These are phyloP conservation scores for Chytridium lagenaria DNA, from an alignment of 371 early-diverging fungal species.

Conservation along the genomic window DNA sequence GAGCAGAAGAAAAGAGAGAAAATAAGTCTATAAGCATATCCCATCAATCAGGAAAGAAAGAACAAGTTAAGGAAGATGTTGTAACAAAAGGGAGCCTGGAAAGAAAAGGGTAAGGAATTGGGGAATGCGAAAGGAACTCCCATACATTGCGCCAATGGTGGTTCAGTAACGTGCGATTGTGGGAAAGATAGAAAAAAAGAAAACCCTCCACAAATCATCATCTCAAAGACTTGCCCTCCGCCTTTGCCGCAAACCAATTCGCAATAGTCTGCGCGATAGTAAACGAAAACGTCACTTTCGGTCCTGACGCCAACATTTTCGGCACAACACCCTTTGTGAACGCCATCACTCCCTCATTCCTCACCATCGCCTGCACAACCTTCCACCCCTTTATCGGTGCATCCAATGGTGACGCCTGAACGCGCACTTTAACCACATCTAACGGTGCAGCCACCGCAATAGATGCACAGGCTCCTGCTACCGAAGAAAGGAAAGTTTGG, in stretches of 20 bases:
- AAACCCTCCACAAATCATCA: too few relatives aligned
- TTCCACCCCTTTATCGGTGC: constrained; percentile 80
- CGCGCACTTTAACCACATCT: constrained; percentile 91
- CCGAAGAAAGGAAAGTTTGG: constrained; percentile 73
- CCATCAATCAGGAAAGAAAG: too few relatives aligned
- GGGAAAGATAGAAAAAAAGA: too few relatives aligned
- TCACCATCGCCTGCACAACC: constrained; percentile 79
- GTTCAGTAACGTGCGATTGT: too few relatives aligned
- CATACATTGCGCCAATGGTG: too few relatives aligned
- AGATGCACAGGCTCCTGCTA: constrained; percentile 89
- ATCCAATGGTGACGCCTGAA: constrained; percentile 90
- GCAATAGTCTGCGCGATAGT: constrained; percentile 82
- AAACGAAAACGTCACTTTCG: constrained; percentile 94
- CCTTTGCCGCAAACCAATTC: constrained; percentile 22
- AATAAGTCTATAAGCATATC: too few relatives aligned
- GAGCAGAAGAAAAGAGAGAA: too few relatives aligned
- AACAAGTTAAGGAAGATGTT: too few relatives aligned
- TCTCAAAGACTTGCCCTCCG: too few relatives aligned
- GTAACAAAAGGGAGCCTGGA: too few relatives aligned
- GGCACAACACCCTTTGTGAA: constrained; percentile 94
- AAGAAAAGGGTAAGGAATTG: too few relatives aligned
- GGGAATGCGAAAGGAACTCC: too few relatives aligned
- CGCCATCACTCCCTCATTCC: constrained; percentile 82
- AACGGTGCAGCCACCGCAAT: constrained; percentile 93
- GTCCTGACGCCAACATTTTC: constrained; percentile 81